Percentiles rank a stretch among this genome's conserved stretches.
phyloP scores from a whole-genome alignment of 768 basidiomycete genomes.

The Phanerodontia chrysosporium region DNA sequence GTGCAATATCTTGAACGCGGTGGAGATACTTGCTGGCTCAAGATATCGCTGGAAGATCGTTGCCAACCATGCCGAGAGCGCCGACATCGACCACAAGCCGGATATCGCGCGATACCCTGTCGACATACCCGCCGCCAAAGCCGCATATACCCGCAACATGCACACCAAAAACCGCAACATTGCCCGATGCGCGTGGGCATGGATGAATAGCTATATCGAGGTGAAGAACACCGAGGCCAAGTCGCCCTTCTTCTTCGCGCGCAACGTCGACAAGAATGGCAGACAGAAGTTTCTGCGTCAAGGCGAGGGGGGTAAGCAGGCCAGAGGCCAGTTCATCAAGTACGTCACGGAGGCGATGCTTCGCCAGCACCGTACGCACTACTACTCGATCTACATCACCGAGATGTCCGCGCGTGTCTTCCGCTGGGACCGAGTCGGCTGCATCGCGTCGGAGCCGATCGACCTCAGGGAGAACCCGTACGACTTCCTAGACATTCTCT shows the following conservation, averaged over 20 bases:
- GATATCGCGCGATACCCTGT: neutral
- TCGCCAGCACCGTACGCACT: neutral
- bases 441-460: neutral
- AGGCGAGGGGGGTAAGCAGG: neutral
- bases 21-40: neutral
- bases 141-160: neutral
- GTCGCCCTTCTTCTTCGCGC: neutral
- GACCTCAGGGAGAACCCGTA: neutral
- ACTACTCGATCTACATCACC: neutral
- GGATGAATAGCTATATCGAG: neutral
- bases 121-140: neutral
- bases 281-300: neutral
- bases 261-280: neutral
- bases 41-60: neutral
- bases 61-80: neutral
- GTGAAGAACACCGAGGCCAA: neutral
- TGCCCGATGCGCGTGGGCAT: neutral
- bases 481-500: neutral
- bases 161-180: neutral
- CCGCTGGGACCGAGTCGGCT: slow-evolving; percentile 5
- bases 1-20: neutral
- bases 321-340: neutral
- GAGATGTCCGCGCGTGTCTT: neutral
- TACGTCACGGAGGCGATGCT: neutral
- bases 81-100: neutral